Evolutionary conservation across 208 protist species (phyloP), one percentile per base, ranked within the genome.

Genomic region (Porcisia deanei): DNA sequence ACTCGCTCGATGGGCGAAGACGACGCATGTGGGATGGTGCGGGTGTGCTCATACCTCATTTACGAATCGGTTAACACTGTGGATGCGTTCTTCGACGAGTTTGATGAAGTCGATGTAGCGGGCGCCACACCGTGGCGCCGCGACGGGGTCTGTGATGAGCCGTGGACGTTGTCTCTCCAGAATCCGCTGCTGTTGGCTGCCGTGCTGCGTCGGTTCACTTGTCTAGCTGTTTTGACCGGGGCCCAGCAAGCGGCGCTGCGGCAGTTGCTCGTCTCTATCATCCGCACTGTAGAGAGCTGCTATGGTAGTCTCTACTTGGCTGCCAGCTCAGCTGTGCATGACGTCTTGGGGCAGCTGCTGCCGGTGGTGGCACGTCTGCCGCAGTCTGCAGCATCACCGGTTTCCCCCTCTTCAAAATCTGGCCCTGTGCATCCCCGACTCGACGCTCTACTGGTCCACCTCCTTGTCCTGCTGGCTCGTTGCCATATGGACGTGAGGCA

Each of bases 401-500:
- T 43, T 37, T 39, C 49, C n/a, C 54, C 66, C 1, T 41, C 66
- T 34, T 12, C 22, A 8, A 41, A 53, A 37, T 9, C n/a, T 14
- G 47, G 14, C 20, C 14, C 37, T 4, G 34, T 10, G 49, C 18
- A 61, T 12, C 67, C 81, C 3, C 66, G 76, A 45, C 81, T 91
- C 41, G 72, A 86, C 22, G 78, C 68, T n/a, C 79, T 82, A 69
- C 55, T 91, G 8, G 49, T 85, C 20, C 25, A 25, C 3, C 78
- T 92, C 45, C 81, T 96, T 25, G 89, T 85, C 54, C 59, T 75
- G 25, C 78, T 90, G 25, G 71, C 86, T 6, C 81, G 74, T 41
- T 83, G 89, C 66, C 87, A 94, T 76, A 81, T 96, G 9, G 85
- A 86, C 72, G 88, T 94, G n/a, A 84, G 86, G 0, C 88, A 96